These are phyloP conservation scores for Diplogelasinospora grovesii DNA, from an alignment of 495 filamentous ascomycete genomes.

Conservation along the genomic window DNA sequence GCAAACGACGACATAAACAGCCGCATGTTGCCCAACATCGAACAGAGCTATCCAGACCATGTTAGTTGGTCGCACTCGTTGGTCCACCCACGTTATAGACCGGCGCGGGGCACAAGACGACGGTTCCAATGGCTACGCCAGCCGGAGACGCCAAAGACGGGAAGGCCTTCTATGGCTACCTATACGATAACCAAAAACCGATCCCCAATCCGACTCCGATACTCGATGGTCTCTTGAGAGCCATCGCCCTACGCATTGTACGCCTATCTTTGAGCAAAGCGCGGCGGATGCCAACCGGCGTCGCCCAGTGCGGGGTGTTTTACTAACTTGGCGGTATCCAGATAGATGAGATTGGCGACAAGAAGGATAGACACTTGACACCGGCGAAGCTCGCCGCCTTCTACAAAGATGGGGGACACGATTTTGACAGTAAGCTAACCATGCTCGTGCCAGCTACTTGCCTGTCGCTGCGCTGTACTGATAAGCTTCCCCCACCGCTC, in stretches of 20 bases:
- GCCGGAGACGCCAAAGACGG: constrained; percentile 15
- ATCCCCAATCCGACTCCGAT: constrained; percentile 71
- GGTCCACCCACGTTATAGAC: too few relatives aligned
- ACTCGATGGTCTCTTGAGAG: constrained; percentile 70
- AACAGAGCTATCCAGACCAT: too few relatives aligned
- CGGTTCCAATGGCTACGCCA: constrained; percentile 21
- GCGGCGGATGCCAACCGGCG: background rate
- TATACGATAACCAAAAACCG: constrained; percentile 55
- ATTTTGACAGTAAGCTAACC: constrained; percentile 62
- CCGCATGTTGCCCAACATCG: background rate
- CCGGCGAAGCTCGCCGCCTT: constrained; percentile 81
- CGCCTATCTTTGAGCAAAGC: constrained; percentile 18
- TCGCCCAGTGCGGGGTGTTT: background rate
- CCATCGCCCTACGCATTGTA: constrained; percentile 78
- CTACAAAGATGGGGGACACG: constrained; percentile 81
- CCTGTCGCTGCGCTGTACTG: background rate
- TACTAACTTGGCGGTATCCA: constrained; percentile 18
- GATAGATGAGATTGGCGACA: constrained; percentile 60
- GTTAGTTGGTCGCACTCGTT: too few relatives aligned
- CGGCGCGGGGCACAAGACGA: too few relatives aligned
- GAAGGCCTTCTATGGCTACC: constrained; percentile 66
- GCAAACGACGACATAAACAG: background rate
- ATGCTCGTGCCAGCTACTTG: background rate
- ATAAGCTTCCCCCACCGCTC: constrained; percentile 3
- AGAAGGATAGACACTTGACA: constrained; percentile 56